Evolutionary conservation across 1,284 basidiomycete genomes (phyloP).

Genomic region (Takashimella koratensis): DNA sequence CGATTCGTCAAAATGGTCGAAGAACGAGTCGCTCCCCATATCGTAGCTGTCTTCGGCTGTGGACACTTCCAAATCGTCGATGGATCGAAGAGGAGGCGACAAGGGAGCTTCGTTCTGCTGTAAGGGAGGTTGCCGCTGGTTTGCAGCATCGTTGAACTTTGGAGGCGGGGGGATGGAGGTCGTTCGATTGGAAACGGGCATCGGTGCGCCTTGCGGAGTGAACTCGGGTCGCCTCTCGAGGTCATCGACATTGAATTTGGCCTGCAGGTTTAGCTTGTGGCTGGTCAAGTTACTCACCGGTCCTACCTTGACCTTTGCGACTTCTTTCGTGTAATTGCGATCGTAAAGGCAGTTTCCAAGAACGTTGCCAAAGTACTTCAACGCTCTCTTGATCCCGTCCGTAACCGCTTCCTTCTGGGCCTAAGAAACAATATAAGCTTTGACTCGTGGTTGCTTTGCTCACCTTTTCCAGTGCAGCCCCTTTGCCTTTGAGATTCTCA

Average conservation of each 20-base stretch:
- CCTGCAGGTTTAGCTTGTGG: conserved; percentile 48
- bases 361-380: conserved; percentile 89
- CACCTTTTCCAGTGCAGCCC: conserved; percentile 86
- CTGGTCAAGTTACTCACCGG: conserved; percentile 57
- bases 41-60: conserved; percentile 30
- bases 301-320: conserved; percentile 74
- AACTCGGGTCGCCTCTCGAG: conserved; percentile 77
- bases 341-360: conserved; percentile 96
- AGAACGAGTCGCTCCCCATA: conserved; percentile 30
- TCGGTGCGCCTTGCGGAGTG: conserved; percentile 36
- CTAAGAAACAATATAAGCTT: too few relatives aligned
- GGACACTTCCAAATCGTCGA: conserved; percentile 19
- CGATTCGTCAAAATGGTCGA: conserved; percentile 21
- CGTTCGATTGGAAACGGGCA: background rate
- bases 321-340: conserved; percentile 76
- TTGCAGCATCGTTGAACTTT: conserved; percentile 1
- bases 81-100: conserved; percentile 23
- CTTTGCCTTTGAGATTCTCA: conserved; percentile 83
- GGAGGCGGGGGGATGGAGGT: background rate
- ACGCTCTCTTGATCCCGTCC: conserved; percentile 83
- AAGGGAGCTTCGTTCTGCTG: background rate
- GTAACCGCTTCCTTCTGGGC: conserved; percentile 98
- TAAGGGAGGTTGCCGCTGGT: conserved; percentile 2
- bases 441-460: too few relatives aligned
- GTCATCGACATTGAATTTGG: conserved; percentile 69